Conservation (phyloP, 345 rosid species). For the Aquilaria yunnanensis region DNA sequence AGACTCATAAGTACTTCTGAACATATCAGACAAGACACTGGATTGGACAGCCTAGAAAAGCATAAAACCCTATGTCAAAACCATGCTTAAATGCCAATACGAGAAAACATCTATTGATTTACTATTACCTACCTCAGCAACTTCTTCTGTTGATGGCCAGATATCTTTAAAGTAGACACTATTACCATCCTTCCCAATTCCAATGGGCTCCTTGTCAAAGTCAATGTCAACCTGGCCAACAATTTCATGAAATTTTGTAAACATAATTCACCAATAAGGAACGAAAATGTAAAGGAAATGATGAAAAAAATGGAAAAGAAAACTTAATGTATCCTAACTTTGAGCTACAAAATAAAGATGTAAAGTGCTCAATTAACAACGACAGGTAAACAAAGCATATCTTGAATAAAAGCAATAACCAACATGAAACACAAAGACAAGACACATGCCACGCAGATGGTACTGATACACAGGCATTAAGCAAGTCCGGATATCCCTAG, state of each 20-base stretch:
- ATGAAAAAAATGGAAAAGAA: background rate
- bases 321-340: background rate
- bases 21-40: conserved; percentile 93
- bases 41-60: conserved; percentile 73
- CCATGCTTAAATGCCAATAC: conserved; percentile 8
- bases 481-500: background rate
- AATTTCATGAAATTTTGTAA: conserved; percentile 6
- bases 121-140: conserved; percentile 64
- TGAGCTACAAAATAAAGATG: background rate
- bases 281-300: conserved; percentile 3
- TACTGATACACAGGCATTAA: background rate
- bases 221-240: conserved; percentile 81
- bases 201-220: conserved; percentile 91
- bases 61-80: conserved; percentile 10
- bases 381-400: background rate
- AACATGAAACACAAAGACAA: background rate
- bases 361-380: too few species aligned
- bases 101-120: background rate
- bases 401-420: conserved; percentile 1
- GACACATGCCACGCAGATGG: background rate
- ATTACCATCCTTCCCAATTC: conserved; percentile 81
- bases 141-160: conserved; percentile 92
- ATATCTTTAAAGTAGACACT: conserved; percentile 74
- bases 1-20: conserved; percentile 82
- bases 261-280: background rate